phyloP scores from a whole-genome alignment of 140 eudicot genomes.

The Bidens hawaiensis region DNA sequence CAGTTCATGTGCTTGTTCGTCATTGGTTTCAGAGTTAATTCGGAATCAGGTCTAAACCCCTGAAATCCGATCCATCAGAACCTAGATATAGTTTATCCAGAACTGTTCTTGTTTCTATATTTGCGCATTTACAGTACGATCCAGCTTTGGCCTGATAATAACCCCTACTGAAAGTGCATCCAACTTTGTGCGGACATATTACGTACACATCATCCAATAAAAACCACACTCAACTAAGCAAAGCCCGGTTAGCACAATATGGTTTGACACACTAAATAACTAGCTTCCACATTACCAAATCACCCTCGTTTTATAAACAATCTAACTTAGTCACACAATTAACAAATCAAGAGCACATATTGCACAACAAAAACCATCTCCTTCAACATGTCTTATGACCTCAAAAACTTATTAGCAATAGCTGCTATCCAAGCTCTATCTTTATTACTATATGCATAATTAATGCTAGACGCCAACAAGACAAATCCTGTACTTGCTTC shows the following conservation, averaged over 20 bases:
- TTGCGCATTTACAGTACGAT: no score
- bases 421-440: constrained; percentile 75
- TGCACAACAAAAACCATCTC: neutral
- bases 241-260: neutral
- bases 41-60: no score
- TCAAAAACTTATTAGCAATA: constrained; percentile 53
- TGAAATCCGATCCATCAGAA: no score
- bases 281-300: neutral
- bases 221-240: neutral
- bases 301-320: neutral
- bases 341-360: neutral
- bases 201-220: neutral
- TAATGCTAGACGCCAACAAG: constrained; percentile 62
- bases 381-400: constrained; percentile 15
- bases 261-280: neutral
- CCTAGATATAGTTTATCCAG: no score
- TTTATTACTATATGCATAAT: constrained; percentile 58
- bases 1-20: no score
- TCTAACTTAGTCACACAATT: neutral
- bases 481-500: constrained; percentile 44
- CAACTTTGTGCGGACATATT: no score
- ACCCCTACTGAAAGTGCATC: no score
- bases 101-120: no score
- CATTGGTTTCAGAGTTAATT: no score
- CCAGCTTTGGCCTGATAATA: no score